Evolutionary conservation across 176 grass and related monocot species (phyloP), one percentile per base, ranked within the genome.

Genomic region (Panicum miliaceum): DNA sequence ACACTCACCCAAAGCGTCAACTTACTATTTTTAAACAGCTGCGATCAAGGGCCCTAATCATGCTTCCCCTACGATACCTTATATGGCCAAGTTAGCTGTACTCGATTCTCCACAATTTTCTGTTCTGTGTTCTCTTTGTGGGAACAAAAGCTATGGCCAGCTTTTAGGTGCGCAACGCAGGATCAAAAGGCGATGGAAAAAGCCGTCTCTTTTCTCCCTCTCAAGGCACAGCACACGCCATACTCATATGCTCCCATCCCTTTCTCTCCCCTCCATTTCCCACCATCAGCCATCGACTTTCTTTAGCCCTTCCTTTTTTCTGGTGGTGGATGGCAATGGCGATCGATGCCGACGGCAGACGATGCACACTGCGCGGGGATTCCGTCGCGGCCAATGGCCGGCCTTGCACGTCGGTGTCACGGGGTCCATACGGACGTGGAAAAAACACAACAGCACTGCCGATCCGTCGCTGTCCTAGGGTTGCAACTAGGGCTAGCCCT

Each of bases 281-380:
- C 58, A 36, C 76, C 81, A 81, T 27, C 45, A 38, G 60, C 77
- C 77, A 52, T 67, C 77, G 16, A 23, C 77, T 80, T 67, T 64
- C 12, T 68, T 57, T 22, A 22, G 15, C 23, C 14, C 37, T 62
- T 68, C 6, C 35, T 60, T 60, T 64, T 32, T 45, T 64, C 12
- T 36, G 16, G 76, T 81, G 56, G 68, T 81, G 68, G 76, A 66
- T 74, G 68, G 84, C 78, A 80, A 66, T 86, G 35, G 68, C 66
- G 27, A 32, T 35, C 9, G 15, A 27, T 70, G 68, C 40, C 40
- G 68, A 70, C 40, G 68, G 42, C 67, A 16, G 20, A 38, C 37
- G 8, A 25, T 15, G 80, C 29, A 23, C 66, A 38, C 66, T 56
- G 68, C 42, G 42, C 27, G 25, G 36, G 69, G 78, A 81, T 87